These are phyloP conservation scores for Raphanus raphanistrum DNA, from an alignment of 345 rosid species.

Conservation along the genomic window DNA sequence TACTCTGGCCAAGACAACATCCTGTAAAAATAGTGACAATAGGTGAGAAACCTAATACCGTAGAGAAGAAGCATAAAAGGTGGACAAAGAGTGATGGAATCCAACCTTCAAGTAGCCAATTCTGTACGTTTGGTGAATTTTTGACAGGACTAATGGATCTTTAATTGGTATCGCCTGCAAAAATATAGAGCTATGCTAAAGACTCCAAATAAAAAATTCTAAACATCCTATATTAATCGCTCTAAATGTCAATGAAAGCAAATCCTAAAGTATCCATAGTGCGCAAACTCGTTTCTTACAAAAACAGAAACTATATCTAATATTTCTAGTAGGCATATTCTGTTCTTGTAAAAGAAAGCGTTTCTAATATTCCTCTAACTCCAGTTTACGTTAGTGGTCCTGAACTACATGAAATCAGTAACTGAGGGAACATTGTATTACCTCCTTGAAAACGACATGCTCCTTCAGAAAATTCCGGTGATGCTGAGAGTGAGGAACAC, in stretches of 20 bases:
- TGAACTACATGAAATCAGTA: conserved; percentile 7
- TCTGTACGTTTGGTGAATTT: conserved; percentile 97
- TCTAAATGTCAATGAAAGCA: conserved; percentile 4
- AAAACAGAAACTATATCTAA: background rate
- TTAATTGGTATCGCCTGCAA: conserved; percentile 84
- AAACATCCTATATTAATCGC: background rate
- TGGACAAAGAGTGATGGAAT: conserved; percentile 9
- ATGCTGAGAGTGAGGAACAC: conserved; percentile 66
- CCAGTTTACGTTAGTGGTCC: conserved; percentile 7
- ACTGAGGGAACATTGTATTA: conserved; percentile 34
- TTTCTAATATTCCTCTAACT: background rate
- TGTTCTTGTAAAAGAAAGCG: background rate
- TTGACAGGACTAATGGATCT: conserved; percentile 79
- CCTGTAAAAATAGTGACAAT: conserved; percentile 48
- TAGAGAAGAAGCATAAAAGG: background rate
- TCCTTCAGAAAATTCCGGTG: conserved; percentile 88
- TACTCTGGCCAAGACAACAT: conserved; percentile 90
- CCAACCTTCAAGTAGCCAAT: conserved; percentile 94
- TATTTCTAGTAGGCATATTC: conserved; percentile 1
- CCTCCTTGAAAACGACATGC: conserved; percentile 97
- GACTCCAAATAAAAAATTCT: background rate
- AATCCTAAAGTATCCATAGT: conserved; percentile 1
- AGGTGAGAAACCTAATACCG: conserved; percentile 18
- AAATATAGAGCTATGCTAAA: background rate
- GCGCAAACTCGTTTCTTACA: background rate